A percentile compares a stretch with the other conserved stretches of the same genome.
These are phyloP conservation scores for Penicillium sp. DNA, from an alignment of 2,329 filamentous ascomycete species.

Conservation along the genomic window DNA sequence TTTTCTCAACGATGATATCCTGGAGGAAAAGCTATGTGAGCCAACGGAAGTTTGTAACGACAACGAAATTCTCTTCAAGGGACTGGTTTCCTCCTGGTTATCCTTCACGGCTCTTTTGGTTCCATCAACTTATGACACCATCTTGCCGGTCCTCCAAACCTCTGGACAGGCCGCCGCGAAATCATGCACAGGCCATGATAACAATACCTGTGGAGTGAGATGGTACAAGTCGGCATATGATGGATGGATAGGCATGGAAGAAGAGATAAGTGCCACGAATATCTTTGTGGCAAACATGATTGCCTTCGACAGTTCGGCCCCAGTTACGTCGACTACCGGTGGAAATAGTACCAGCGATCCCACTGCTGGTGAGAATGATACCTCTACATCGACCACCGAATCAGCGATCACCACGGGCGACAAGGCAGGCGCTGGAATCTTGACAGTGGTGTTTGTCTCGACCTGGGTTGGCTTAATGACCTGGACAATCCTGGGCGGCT, in stretches of 20 bases:
- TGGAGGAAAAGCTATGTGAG: slow-evolving; percentile 66
- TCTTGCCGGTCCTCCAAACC: slow-evolving; percentile 59
- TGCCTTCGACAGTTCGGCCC: slow-evolving; percentile 46
- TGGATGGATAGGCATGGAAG: slow-evolving; percentile 62
- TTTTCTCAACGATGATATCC: slow-evolving; percentile 43
- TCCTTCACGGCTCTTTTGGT: slow-evolving; percentile 62
- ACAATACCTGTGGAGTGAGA: slow-evolving; percentile 63
- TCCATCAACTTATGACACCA: slow-evolving; percentile 56
- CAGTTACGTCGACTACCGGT: slow-evolving; percentile 48
- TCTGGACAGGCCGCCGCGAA: slow-evolving; percentile 62
- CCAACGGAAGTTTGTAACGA: slow-evolving; percentile 60
- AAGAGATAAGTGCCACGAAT: slow-evolving; percentile 68
- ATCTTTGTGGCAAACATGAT: slow-evolving; percentile 62
- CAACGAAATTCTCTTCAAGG: slow-evolving; percentile 62
- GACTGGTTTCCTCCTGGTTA: slow-evolving; percentile 68
- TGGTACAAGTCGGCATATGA: slow-evolving; percentile 60
- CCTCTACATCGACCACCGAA: neutral
- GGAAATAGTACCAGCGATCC: slow-evolving; percentile 53
- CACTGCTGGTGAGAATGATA: slow-evolving; percentile 30
- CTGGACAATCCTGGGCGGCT: slow-evolving; percentile 35
- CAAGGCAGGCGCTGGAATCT: slow-evolving; percentile 38
- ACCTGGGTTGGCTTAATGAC: slow-evolving; percentile 31
- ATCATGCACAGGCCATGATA: slow-evolving; percentile 55
- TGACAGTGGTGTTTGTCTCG: slow-evolving; percentile 34
- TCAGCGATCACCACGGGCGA: slow-evolving; percentile 33